Conservation (phyloP, 139 green algal genomes). For the Chlamydomonas sp. region DNA sequence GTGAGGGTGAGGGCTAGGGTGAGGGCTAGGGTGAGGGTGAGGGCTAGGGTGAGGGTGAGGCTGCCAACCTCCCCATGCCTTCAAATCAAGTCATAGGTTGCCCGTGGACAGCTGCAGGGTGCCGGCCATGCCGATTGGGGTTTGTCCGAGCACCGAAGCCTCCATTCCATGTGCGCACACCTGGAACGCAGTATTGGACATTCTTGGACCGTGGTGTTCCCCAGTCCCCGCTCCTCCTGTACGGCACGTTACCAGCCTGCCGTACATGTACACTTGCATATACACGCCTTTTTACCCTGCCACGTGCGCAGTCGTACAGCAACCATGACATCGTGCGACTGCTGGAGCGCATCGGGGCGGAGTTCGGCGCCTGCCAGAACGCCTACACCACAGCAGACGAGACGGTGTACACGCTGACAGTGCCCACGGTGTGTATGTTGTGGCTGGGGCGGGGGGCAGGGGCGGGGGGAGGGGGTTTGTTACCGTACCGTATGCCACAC, state of each 20-base stretch:
- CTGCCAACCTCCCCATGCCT: too few relatives aligned
- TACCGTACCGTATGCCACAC: background rate
- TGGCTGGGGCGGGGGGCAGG: background rate
- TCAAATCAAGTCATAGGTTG: too few relatives aligned
- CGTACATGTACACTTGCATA: background rate
- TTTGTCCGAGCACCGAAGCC: too few relatives aligned
- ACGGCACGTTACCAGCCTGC: background rate
- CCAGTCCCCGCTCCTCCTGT: background rate
- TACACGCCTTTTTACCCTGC: background rate
- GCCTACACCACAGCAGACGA: constrained; percentile 86
- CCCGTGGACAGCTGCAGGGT: too few relatives aligned
- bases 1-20: too few relatives aligned
- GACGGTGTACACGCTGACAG: constrained; percentile 73
- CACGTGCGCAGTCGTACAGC: constrained; percentile 67
- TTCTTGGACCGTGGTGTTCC: too few relatives aligned
- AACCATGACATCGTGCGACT: constrained; percentile 89
- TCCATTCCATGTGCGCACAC: too few relatives aligned
- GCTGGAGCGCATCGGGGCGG: constrained; percentile 86
- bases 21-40: too few relatives aligned
- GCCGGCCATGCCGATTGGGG: too few relatives aligned
- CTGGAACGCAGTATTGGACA: too few relatives aligned
- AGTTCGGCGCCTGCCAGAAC: constrained; percentile 91
- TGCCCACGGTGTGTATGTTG: constrained; percentile 23
- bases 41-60: too few relatives aligned
- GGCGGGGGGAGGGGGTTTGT: too few relatives aligned